phyloP scores from a whole-genome alignment of 2,329 filamentous ascomycete species.

The Magnaporthiopsis incrustans region DNA sequence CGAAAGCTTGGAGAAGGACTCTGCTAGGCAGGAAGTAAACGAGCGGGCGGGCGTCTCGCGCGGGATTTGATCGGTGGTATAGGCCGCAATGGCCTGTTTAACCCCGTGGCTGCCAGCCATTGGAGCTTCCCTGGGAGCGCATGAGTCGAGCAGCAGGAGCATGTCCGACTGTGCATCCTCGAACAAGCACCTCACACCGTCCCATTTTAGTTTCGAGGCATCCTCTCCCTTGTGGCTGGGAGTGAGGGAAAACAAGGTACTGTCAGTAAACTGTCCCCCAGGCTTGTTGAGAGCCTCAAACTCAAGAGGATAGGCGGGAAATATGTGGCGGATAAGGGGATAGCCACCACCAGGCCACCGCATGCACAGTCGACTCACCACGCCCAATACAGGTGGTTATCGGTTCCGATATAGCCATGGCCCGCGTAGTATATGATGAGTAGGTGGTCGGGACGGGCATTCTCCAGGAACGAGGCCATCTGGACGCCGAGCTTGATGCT shows the following conservation, averaged over 20 bases:
- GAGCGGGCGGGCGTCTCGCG: slow-evolving; percentile 39
- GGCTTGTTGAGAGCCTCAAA: background rate
- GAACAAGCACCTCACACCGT: slow-evolving; percentile 52
- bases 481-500: slow-evolving; percentile 54
- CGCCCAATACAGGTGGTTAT: slow-evolving; percentile 59
- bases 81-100: slow-evolving; percentile 58
- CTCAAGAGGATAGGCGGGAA: background rate
- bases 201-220: slow-evolving; percentile 55
- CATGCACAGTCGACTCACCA: slow-evolving; percentile 39
- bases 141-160: slow-evolving; percentile 54
- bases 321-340: background rate
- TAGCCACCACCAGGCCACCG: too few species aligned
- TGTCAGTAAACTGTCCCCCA: slow-evolving; percentile 11
- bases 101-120: slow-evolving; percentile 44
- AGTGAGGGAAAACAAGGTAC: slow-evolving; percentile 10
- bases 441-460: slow-evolving; percentile 49
- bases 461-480: slow-evolving; percentile 52
- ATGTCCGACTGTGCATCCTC: slow-evolving; percentile 58
- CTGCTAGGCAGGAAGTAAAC: slow-evolving; percentile 50
- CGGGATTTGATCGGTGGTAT: slow-evolving; percentile 40
- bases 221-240: slow-evolving; percentile 47
- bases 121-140: slow-evolving; percentile 43
- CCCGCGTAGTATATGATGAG: slow-evolving; percentile 59
- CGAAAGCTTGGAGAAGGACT: slow-evolving; percentile 46
- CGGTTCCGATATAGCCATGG: slow-evolving; percentile 47